A percentile compares a stretch with the other conserved stretches of the same genome.
Evolutionary conservation across 352 stramenopile species (phyloP).

Genomic region (Blastocystis sp.): DNA sequence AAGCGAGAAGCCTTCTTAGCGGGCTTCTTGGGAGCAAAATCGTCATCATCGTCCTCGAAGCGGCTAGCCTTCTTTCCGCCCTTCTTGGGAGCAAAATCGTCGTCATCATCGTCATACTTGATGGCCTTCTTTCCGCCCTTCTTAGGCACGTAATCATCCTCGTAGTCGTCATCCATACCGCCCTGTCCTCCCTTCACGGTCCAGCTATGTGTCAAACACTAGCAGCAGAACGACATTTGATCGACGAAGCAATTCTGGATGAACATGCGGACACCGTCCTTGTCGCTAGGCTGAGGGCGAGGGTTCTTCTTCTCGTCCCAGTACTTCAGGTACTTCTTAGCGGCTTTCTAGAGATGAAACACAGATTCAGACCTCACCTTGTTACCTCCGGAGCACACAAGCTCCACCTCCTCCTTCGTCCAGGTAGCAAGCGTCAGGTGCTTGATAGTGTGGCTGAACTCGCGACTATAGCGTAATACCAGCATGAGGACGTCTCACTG

Average conservation of each 20-base stretch:
- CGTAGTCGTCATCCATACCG: not conserved
- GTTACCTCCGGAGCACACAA: constrained; percentile 39
- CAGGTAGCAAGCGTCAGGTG: constrained; percentile 50
- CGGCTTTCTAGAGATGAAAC: constrained; percentile 58
- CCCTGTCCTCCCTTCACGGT: not conserved
- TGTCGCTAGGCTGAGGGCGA: constrained; percentile 57
- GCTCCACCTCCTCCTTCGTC: constrained; percentile 59
- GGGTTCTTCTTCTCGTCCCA: constrained; percentile 62
- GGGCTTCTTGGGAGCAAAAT: too few relatives aligned
- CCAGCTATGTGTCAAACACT: not conserved
- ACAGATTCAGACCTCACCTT: constrained; percentile 15
- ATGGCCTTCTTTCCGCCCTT: not conserved
- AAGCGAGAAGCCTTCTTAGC: too few relatives aligned
- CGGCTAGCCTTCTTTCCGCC: not conserved
- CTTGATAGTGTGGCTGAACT: constrained; percentile 63
- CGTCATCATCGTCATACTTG: constrained; percentile 9
- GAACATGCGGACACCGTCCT: constrained; percentile 33
- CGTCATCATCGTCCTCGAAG: too few relatives aligned
- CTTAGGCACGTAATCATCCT: not conserved
- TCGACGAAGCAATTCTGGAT: constrained; percentile 65
- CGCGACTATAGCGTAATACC: constrained; percentile 10
- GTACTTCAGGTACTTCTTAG: constrained; percentile 59
- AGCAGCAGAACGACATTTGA: not conserved
- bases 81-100: constrained; percentile 16
- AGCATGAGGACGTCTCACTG: not conserved